Evolutionary conservation across 208 protist genomes (phyloP), one percentile per base, ranked within the genome.

Genomic region (Acanthamoeba divionensis): DNA sequence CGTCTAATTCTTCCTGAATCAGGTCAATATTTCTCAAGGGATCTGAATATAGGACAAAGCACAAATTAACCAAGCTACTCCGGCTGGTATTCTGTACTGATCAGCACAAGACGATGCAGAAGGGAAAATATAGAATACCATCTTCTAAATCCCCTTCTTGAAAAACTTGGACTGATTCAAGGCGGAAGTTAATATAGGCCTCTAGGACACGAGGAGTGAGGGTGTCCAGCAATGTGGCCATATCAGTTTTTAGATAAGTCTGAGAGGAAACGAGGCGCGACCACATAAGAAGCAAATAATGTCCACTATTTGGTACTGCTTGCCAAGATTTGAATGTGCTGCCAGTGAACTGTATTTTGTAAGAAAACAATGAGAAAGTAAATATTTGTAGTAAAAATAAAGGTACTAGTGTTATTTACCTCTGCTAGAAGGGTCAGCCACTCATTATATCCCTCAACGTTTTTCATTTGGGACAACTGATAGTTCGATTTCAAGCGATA

Each of bases 401-500:
- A 90, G 69, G 96, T 92, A 62, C 86, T 93, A 38, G 92, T 41
- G 52, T 89, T 82, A 21, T 94, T 96, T 83, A 96, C 96, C 36
- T 44, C n/a, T 24, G 94, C 93, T 13, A 93, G 55, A 41, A 92
- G 50, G 47, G 50, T 4, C 48, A 96, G 93, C 93, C 94, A 96
- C 26, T 95, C 90, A 24, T 0, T 5, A 75, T 96, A 96, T 50
- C 36, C 41, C 12, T 69, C 69, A 12, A 85, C 75, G 0, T 48
- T 9, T 0, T 95, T 83, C 38, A 96, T 66, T 65, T 96, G 90
- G 29, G 85, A 89, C 5, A 96, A 80, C 85, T 95, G 92, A 75
- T 94, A 96, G 65, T 96, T 96, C n/a, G 93, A 73, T 80, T 96
- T 96, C 0, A 96, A 79, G 38, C 95, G 47, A 24, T 92, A 83